Conservation (phyloP, 2,329 filamentous ascomycete species). For the Epichloe aotearoae region DNA sequence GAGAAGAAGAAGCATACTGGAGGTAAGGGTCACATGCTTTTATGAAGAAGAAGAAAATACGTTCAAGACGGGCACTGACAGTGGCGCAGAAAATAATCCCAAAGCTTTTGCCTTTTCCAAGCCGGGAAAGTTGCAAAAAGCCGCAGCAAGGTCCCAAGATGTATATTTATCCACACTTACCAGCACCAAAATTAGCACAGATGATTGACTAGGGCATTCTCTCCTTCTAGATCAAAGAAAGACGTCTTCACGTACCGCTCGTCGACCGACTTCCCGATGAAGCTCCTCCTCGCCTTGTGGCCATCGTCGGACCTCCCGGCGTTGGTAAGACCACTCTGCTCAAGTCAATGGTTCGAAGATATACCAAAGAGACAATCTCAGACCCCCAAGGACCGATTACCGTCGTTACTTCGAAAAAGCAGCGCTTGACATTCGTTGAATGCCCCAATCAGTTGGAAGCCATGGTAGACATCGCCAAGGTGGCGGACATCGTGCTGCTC, state of each 20-base stretch:
- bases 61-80: conserved; percentile 7
- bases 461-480: conserved; percentile 95
- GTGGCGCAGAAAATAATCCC: conserved; percentile 53
- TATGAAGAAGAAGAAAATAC: background rate
- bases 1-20: conserved; percentile 64
- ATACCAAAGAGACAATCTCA: conserved; percentile 88
- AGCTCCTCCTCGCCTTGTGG: conserved; percentile 81
- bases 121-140: conserved; percentile 66
- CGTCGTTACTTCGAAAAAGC: conserved; percentile 89
- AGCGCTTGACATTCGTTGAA: conserved; percentile 90
- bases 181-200: background rate
- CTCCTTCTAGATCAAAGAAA: conserved; percentile 66
- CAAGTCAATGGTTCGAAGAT: conserved; percentile 85
- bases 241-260: conserved; percentile 87
- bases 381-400: conserved; percentile 87
- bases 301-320: conserved; percentile 87
- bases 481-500: conserved; percentile 90
- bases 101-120: conserved; percentile 82
- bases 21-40: conserved; percentile 26
- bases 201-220: background rate
- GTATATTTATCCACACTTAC: conserved; percentile 25
- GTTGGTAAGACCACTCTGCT: conserved; percentile 92
- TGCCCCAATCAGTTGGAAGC: conserved; percentile 92
- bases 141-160: conserved; percentile 60
- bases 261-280: conserved; percentile 94